These are phyloP conservation scores for Vanilla planifolia DNA, from an alignment of 106 monocot genomes.

Conservation along the genomic window DNA sequence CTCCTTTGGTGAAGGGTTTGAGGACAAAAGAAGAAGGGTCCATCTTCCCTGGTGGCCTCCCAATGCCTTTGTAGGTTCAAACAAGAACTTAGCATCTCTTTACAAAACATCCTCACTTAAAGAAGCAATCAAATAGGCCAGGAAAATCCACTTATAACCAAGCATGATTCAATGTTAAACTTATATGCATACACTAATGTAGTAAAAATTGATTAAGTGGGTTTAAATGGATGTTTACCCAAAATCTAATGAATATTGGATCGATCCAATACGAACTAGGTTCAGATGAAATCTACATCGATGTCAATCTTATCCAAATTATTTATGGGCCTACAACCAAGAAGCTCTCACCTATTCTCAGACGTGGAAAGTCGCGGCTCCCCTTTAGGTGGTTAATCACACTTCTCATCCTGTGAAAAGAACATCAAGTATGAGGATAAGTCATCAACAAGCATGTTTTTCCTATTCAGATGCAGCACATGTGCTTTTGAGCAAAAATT, in stretches of 20 bases:
- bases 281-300: too few species aligned
- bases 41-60: slow-evolving; percentile 88
- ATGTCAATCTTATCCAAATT: too few species aligned
- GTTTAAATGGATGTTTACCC: too few species aligned
- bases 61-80: slow-evolving; percentile 61
- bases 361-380: slow-evolving; percentile 78
- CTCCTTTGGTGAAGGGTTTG: slow-evolving; percentile 68
- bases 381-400: slow-evolving; percentile 85
- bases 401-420: slow-evolving; percentile 72
- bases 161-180: too few species aligned
- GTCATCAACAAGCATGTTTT: neutral
- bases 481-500: neutral
- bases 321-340: neutral
- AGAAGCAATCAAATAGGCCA: too few species aligned
- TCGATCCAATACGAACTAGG: too few species aligned
- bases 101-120: neutral
- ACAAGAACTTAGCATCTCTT: slow-evolving; percentile 10
- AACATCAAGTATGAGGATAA: neutral
- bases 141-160: too few species aligned
- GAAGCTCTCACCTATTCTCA: slow-evolving; percentile 65
- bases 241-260: too few species aligned
- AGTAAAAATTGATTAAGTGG: neutral
- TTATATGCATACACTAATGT: neutral
- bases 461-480: too few species aligned
- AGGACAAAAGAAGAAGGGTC: slow-evolving; percentile 77